Conservation (phyloP, 106 monocot genomes). For the Allium fistulosum region DNA sequence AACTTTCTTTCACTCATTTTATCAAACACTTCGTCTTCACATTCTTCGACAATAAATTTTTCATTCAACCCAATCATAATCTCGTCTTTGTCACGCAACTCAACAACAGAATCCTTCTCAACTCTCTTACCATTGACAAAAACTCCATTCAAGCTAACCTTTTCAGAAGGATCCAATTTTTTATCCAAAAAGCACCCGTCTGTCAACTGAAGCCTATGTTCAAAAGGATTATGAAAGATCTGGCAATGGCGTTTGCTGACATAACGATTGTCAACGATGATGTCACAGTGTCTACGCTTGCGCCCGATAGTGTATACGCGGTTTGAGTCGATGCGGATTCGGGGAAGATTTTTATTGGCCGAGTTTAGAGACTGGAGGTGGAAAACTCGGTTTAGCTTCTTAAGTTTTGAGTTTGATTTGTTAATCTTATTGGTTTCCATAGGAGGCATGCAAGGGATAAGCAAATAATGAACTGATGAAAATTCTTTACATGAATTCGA, state of each 20-base stretch:
- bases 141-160: conserved; percentile 42
- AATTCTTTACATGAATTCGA: no score
- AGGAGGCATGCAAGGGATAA: neutral
- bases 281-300: conserved; percentile 17
- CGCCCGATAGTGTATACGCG: conserved; percentile 65
- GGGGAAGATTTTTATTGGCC: neutral
- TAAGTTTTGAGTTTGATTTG: neutral
- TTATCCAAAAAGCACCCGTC: conserved; percentile 33
- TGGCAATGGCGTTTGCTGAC: conserved; percentile 60
- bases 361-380: conserved; percentile 6
- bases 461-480: no score
- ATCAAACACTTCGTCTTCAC: conserved; percentile 12
- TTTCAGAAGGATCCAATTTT: conserved; percentile 16
- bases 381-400: neutral
- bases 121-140: conserved; percentile 52
- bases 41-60: conserved; percentile 46
- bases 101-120: conserved; percentile 14
- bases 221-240: conserved; percentile 35
- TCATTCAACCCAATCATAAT: conserved; percentile 28
- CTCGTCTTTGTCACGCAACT: conserved; percentile 49
- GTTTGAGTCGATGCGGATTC: conserved; percentile 37
- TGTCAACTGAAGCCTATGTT: conserved; percentile 32
- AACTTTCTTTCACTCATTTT: neutral
- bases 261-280: conserved; percentile 19
- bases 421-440: conserved; percentile 1